Base-by-base conservation (phyloP, 495 filamentous ascomycete species). In the Astrocystis sublimbata region DNA sequence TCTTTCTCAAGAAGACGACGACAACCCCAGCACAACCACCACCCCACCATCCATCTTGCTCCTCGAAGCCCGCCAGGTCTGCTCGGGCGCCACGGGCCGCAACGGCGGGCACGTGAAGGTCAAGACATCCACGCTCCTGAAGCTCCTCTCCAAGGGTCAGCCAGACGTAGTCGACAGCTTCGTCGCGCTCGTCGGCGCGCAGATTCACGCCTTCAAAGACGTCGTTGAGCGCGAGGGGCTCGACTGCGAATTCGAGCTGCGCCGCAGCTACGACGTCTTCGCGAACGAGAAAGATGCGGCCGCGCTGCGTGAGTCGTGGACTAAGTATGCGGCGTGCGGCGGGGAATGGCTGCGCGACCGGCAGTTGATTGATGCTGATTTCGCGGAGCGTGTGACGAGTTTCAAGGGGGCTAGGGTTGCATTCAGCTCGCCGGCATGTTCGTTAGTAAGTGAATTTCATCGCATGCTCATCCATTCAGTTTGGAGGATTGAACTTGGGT, bases 51-150 rank as follows among this genome's bases (percentile, higher is more conserved):
- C 42, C 21, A 56, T 78, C 53, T 71, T 74, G 1, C 71, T 78
- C 21, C 45, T 78, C 28, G 76, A 79, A 31, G 75, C 76, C 4
- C 73, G 77, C 3, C 71, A 66, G 2, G 69, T 68, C 12, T 77
- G 74, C 55, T 78, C 75, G 1, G 77, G 77, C 2, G 77, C 75
- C 10, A 78, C 76, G 10, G 76, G 76, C 5, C 67, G 76, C 0
- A 81, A 81, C 57, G 77, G 78, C 0, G 76, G 76, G 0, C 76
- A 79, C 50, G 71, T 77, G 0, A 63, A 75, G 1, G 69, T 19
- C 26, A 59, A 59, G 56, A 36, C 19, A 8, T 9, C 8, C 15
- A 7, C 56, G 36, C 9, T 36, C 35, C 26, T 59, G 2, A 30
- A 74, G 19, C 69, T 70, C 13, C 67, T 49, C 2, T 70, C 74